These are phyloP conservation scores for Aureobasidium sp. DNA, from an alignment of 2,329 filamentous ascomycete species.

Conservation along the genomic window DNA sequence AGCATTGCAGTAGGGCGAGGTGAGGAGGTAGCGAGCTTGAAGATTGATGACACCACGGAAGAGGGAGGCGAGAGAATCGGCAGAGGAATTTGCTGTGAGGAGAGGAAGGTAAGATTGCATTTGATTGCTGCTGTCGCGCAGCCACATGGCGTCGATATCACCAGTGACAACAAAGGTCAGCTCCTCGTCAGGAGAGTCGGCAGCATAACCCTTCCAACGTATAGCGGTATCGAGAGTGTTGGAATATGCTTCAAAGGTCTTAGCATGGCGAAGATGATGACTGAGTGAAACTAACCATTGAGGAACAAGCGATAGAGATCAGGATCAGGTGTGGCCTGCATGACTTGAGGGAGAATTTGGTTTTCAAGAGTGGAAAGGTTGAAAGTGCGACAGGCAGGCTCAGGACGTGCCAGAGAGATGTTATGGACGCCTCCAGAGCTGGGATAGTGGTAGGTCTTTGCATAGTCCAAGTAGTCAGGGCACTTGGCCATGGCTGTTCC, in stretches of 20 bases:
- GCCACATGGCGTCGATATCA: slow-evolving; percentile 46
- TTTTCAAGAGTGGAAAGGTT: slow-evolving; percentile 39
- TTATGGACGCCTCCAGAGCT: slow-evolving; percentile 39
- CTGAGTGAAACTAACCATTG: slow-evolving; percentile 43
- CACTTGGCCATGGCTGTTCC: slow-evolving; percentile 28
- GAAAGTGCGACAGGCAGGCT: slow-evolving; percentile 41
- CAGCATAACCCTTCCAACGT: slow-evolving; percentile 57
- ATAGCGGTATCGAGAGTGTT: slow-evolving; percentile 71
- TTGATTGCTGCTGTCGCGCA: slow-evolving; percentile 56
- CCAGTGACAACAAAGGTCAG: slow-evolving; percentile 54
- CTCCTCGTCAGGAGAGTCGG: slow-evolving; percentile 55
- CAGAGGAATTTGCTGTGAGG: slow-evolving; percentile 47
- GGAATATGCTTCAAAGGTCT: slow-evolving; percentile 43
- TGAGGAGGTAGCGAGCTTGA: slow-evolving; percentile 60
- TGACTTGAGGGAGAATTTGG: slow-evolving; percentile 29
- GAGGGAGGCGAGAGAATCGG: slow-evolving; percentile 57
- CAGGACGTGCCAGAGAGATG: slow-evolving; percentile 40
- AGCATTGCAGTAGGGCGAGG: slow-evolving; percentile 49
- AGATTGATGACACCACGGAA: slow-evolving; percentile 67
- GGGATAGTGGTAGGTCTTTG: slow-evolving; percentile 36
- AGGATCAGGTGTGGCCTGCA: slow-evolving; percentile 34
- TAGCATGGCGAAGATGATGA: not conserved
- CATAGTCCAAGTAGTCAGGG: slow-evolving; percentile 40
- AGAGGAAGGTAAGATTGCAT: slow-evolving; percentile 63
- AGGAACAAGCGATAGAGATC: slow-evolving; percentile 65